Base-by-base conservation (phyloP, 768 basidiomycete genomes). In the Amanita subjunquillea region DNA sequence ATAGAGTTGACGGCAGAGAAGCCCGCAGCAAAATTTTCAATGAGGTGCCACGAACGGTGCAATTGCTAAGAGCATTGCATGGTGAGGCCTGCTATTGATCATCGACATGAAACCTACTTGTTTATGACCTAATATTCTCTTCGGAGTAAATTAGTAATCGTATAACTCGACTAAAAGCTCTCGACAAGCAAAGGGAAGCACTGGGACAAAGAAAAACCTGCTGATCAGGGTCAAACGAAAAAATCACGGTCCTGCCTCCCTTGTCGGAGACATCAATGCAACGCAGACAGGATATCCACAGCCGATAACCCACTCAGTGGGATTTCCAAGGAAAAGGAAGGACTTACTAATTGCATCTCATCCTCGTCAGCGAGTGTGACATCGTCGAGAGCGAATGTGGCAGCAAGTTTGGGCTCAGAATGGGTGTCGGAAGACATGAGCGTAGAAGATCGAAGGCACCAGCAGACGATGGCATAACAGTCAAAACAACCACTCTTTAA, bases 21-120 rank as follows among this genome's bases (percentile, higher is more conserved):
- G 57, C 88, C 90, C 0, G 89, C 89, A 15, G 85, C 86, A 64
- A 94, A 92, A 60, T 78, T 91, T 66, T 94, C 91, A 34, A 90
- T 62, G 13, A 87, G 70, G 59, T 83, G 75, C 91, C 91, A 94
- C 51, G 75, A 80, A 50, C 91, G 87, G 65, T 93, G 91, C 25
- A 94, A 76, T 77, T 87, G 78, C 91, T 93, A 34, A 50, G 32
- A 54, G 54, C 34, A 34, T 13, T 34, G 13, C 34, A 34, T 34
- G 34, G 52, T 36, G 44, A 48, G 32, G 8, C 48, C 41, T 46
- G 32, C 9, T 6, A 23, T n/a, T 10, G 27, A 58, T 20, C 12
- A 32, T 53, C 34, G 30, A 52, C 48, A 22, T 47, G 52, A 32
- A 15, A 55, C 73, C 51, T 65, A 87, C 89, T 71, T 84, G 87